A percentile compares a stretch with the other conserved stretches of the same genome.
Conservation (phyloP, 2,329 filamentous ascomycete species). For the Fusarium sp. region DNA sequence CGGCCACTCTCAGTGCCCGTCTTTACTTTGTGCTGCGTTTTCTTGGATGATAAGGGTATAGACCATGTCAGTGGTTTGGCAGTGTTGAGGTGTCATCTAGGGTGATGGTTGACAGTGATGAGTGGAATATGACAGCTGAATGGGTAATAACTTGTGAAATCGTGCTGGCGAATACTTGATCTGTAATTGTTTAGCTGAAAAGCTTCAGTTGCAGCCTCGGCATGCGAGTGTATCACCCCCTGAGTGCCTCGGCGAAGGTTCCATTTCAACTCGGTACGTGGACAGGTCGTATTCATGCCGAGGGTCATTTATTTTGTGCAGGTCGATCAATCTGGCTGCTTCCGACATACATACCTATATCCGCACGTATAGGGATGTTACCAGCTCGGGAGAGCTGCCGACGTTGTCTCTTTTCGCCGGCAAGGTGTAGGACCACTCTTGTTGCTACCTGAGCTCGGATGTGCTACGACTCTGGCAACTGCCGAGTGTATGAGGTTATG, state of each 20-base stretch:
- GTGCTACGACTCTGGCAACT: neutral
- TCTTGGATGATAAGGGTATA: neutral
- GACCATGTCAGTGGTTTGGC: neutral
- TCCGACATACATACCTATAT: neutral
- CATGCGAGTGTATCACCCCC: neutral
- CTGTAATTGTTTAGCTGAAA: neutral
- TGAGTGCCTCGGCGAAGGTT: neutral
- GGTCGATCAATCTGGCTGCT: neutral
- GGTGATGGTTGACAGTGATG: neutral
- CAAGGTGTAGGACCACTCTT: neutral
- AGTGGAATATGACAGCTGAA: neutral
- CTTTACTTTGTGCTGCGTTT: neutral
- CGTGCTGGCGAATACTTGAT: neutral
- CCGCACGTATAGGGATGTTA: neutral
- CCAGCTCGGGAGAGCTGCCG: neutral
- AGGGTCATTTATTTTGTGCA: neutral
- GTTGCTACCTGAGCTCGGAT: neutral
- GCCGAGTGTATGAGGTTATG: neutral
- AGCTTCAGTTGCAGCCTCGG: neutral
- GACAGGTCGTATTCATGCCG: neutral
- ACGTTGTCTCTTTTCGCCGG: neutral
- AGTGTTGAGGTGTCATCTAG: neutral
- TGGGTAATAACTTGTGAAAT: neutral
- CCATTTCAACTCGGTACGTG: neutral
- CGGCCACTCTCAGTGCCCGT: neutral